Evolutionary conservation across 2,329 filamentous ascomycete genomes (phyloP).

Genomic region (Colletotrichum zoysiae): DNA sequence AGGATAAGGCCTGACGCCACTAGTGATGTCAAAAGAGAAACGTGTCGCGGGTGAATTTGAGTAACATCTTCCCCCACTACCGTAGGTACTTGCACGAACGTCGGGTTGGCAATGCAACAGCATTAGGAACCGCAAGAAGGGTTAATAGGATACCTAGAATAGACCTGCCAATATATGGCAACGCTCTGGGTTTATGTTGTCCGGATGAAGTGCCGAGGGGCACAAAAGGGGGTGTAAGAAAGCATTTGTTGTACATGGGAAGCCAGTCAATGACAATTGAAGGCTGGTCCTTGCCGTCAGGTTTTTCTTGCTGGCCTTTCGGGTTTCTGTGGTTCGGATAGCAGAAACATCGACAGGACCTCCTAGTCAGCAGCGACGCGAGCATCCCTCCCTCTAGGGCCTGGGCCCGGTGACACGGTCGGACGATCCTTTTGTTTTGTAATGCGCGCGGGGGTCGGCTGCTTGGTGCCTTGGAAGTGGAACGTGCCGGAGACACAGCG

Average conservation of each 20-base stretch:
- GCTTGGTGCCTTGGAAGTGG: constrained; percentile 19
- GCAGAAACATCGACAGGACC: constrained; percentile 7
- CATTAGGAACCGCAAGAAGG: constrained; percentile 3
- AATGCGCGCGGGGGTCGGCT: constrained; percentile 9
- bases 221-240: constrained; percentile 14
- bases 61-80: neutral
- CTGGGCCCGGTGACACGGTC: constrained; percentile 6
- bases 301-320: constrained; percentile 4
- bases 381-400: neutral
- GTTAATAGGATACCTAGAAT: no score
- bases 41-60: constrained; percentile 12
- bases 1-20: neutral
- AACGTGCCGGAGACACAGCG: neutral
- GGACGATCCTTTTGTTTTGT: constrained; percentile 23
- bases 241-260: constrained; percentile 13
- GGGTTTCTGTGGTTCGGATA: constrained; percentile 14
- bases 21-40: neutral
- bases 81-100: neutral
- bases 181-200: constrained; percentile 7
- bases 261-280: constrained; percentile 28
- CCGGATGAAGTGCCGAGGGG: constrained; percentile 10
- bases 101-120: neutral
- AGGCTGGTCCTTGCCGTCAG: constrained; percentile 16
- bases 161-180: neutral
- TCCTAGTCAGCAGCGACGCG: neutral